phyloP scores from a whole-genome alignment of 164 flowering plant species.

The Dillenia turbinata region DNA sequence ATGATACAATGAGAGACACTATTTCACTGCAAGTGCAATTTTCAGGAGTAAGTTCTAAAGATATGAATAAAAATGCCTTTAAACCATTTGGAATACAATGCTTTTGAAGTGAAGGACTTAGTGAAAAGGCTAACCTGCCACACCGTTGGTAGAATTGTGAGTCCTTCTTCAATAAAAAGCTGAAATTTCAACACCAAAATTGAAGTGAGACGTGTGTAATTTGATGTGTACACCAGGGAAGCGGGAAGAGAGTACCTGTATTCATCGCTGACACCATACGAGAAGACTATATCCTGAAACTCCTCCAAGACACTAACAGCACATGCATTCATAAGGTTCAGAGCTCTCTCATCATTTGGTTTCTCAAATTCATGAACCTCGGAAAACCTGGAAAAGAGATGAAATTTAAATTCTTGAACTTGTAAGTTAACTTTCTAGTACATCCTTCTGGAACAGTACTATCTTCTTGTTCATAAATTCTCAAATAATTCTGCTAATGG shows the following conservation, averaged over 20 bases:
- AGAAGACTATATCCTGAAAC: constrained; percentile 63
- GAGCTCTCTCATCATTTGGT: constrained; percentile 79
- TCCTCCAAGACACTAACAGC: constrained; percentile 67
- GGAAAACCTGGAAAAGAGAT: constrained; percentile 52
- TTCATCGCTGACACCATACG: constrained; percentile 91
- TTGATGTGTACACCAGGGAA: no score
- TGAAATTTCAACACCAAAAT: constrained; percentile 20
- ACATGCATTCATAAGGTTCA: constrained; percentile 86
- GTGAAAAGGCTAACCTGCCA: constrained; percentile 42
- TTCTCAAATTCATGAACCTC: constrained; percentile 78
- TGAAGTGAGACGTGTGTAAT: not conserved
- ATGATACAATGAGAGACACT: constrained; percentile 56
- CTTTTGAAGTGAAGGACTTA: not conserved
- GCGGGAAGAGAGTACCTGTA: constrained; percentile 49
- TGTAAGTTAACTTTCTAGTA: no score
- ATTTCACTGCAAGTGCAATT: constrained; percentile 54
- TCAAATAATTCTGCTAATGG: no score
- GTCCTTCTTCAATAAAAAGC: constrained; percentile 72
- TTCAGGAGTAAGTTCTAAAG: not conserved
- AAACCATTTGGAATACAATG: not conserved
- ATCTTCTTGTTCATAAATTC: no score
- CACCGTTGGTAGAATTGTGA: constrained; percentile 50
- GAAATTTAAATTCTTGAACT: not conserved
- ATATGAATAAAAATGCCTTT: not conserved
- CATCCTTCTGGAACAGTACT: no score